Base-by-base conservation (phyloP, 192 early-diverging fungal genomes). In the Coemansia pectinata region DNA sequence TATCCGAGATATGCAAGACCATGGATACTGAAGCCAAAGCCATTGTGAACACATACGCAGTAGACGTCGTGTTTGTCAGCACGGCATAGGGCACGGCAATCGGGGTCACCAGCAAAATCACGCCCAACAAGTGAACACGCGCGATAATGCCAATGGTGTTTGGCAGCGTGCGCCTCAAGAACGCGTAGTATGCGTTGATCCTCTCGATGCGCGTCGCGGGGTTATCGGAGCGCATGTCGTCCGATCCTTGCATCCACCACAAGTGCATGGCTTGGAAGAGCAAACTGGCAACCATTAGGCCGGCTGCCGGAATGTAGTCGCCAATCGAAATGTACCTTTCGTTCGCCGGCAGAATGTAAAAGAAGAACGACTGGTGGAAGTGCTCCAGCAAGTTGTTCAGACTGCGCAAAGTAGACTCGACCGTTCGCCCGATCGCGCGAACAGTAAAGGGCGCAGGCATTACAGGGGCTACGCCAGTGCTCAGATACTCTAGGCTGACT, bases 361-460 rank as follows among this genome's bases (percentile, higher is more conserved):
- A 96, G 85, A 96, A 98, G 81, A 94, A 98, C 41, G 95, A 93
- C 73, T 97, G 95, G 71, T 98, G 97, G 42, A 98, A 86, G 62
- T 93, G 89, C 75, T 98, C 97, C 48, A 98, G 85, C 48, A 98
- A 69, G 71, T 96, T 97, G 84, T 93, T 96, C 50, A 95, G 83
- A 68, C 90, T 92, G 65, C 94, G 90, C 69, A 95, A 76, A 1
- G 90, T 86, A 0, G 92, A 92, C 69, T 98, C 97, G 4, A 96
- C 55, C 10, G 90, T 67, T n/a, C 91, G 74, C 11, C 85, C 85
- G 10, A 80, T 33, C 4, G 67, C 50, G 5, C 53, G 60, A 4
- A 85, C 21, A 14, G 62, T 47, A 14, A 19, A 57, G 9, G 39
- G 34, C 0, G 48, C 4, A 4, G 67, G 72, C 63, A 71, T 63